Conservation (phyloP, 345 rosid genomes). For the Combretum micranthum region DNA sequence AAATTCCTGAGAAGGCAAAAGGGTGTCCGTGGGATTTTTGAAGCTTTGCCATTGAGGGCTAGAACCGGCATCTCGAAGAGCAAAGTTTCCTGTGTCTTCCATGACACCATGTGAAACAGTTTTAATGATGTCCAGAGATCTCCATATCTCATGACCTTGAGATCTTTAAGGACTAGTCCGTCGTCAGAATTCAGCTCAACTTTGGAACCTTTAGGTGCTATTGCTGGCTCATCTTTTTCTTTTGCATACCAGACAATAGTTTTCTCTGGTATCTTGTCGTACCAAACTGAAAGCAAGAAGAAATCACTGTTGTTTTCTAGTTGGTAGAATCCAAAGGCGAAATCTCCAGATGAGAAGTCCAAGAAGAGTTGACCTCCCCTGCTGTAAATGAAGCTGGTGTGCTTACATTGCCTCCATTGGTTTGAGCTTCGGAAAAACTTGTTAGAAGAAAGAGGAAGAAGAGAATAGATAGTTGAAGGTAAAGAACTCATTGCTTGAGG, state of each 20-base stretch:
- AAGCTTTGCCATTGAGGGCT: constrained; percentile 23
- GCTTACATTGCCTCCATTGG: background rate
- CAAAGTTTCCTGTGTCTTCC: constrained; percentile 25
- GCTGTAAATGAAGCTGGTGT: background rate
- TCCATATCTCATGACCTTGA: constrained; percentile 20
- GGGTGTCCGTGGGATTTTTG: constrained; percentile 23
- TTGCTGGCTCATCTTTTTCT: constrained; percentile 2
- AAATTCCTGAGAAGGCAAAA: constrained; percentile 29
- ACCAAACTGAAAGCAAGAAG: constrained; percentile 30
- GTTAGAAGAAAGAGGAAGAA: constrained; percentile 2
- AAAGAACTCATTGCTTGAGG: too few relatives aligned
- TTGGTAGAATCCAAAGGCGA: constrained; percentile 27
- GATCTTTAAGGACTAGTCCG: constrained; percentile 16
- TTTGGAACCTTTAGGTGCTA: constrained; percentile 19
- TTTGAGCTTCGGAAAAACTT: background rate
- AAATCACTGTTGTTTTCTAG: constrained; percentile 4
- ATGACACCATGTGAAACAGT: constrained; percentile 15
- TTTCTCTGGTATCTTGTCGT: constrained; percentile 15
- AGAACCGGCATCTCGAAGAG: constrained; percentile 6
- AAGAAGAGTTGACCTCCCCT: constrained; percentile 1
- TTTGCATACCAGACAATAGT: constrained; percentile 30
- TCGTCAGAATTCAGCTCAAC: constrained; percentile 13
- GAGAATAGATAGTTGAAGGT: too few relatives aligned
- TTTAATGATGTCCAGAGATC: background rate
- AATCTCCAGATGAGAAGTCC: constrained; percentile 25